Evolutionary conservation across 345 rosid genomes (phyloP).

Genomic region (Citrus maxima): DNA sequence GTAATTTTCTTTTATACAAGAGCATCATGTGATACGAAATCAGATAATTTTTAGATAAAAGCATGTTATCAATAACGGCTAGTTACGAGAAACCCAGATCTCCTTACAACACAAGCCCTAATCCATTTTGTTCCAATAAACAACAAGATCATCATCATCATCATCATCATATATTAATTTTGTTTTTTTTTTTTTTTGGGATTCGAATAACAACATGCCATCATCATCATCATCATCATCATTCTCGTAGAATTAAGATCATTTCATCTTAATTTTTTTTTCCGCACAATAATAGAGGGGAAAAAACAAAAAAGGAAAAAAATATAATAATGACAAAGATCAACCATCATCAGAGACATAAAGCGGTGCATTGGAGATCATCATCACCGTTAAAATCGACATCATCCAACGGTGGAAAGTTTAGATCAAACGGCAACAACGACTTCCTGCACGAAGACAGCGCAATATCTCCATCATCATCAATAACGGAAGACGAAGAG

Average conservation of each 20-base stretch:
- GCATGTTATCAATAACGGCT: not conserved
- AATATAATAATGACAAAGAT: slow-evolving; percentile 10
- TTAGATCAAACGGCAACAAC: slow-evolving; percentile 80
- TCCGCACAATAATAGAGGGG: slow-evolving; percentile 24
- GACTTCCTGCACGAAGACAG: slow-evolving; percentile 42
- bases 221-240: slow-evolving; percentile 1
- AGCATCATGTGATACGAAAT: not conserved
- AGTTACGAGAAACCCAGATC: not conserved
- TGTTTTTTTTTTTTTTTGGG: not conserved
- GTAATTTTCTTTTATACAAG: no score
- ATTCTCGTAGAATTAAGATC: slow-evolving; percentile 13
- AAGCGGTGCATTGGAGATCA: slow-evolving; percentile 76
- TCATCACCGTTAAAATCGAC: slow-evolving; percentile 46
- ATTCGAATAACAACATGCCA: slow-evolving; percentile 1
- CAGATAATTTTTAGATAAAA: not conserved
- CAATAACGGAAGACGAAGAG: slow-evolving; percentile 86
- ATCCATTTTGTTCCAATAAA: not conserved
- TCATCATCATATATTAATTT: slow-evolving; percentile 11
- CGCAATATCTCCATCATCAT: slow-evolving; percentile 48
- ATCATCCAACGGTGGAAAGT: slow-evolving; percentile 78
- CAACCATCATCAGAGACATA: slow-evolving; percentile 60
- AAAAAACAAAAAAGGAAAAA: not conserved
- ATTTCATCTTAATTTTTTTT: slow-evolving; percentile 27
- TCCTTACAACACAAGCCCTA: slow-evolving; percentile 6
- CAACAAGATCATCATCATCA: not conserved